Percentiles rank a stretch among this genome's conserved stretches.
Conservation (phyloP, 768 basidiomycete genomes). For the Pulveroboletus sp. region DNA sequence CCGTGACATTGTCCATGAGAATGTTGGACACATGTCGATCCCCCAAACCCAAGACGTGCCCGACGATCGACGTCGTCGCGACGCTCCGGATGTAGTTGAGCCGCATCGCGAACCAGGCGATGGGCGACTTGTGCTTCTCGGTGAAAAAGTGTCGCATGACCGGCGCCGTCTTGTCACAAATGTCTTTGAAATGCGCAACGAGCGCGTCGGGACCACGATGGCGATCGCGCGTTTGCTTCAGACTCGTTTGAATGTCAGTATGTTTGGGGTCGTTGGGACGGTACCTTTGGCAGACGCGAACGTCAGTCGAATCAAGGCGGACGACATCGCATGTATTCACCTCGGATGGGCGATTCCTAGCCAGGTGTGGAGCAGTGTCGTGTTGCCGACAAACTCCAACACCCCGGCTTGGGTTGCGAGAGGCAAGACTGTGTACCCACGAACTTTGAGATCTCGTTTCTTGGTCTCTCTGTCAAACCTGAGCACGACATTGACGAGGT, state of each 20-base stretch:
- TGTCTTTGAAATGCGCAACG: slow-evolving; percentile 34
- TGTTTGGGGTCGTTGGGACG: slow-evolving; percentile 50
- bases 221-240: slow-evolving; percentile 33
- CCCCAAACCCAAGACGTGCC: slow-evolving; percentile 87
- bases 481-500: slow-evolving; percentile 79
- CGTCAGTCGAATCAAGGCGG: not conserved
- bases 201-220: slow-evolving; percentile 30
- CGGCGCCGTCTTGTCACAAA: slow-evolving; percentile 56
- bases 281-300: slow-evolving; percentile 46
- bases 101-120: slow-evolving; percentile 89
- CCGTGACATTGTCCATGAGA: slow-evolving; percentile 73
- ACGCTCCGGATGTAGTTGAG: slow-evolving; percentile 88
- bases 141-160: slow-evolving; percentile 95
- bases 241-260: slow-evolving; percentile 26
- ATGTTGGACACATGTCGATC: slow-evolving; percentile 94
- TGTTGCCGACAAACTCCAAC: slow-evolving; percentile 87
- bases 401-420: slow-evolving; percentile 77
- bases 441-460: slow-evolving; percentile 65
- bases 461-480: slow-evolving; percentile 69
- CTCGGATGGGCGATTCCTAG: slow-evolving; percentile 55
- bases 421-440: slow-evolving; percentile 88
- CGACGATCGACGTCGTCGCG: slow-evolving; percentile 91
- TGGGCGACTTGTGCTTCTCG: slow-evolving; percentile 82
- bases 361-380: slow-evolving; percentile 60
- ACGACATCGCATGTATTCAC: slow-evolving; percentile 36